Evolutionary conservation across 306 rosid species (phyloP), one percentile per base, ranked within the genome.

Genomic region (Cucurbita pepo): DNA sequence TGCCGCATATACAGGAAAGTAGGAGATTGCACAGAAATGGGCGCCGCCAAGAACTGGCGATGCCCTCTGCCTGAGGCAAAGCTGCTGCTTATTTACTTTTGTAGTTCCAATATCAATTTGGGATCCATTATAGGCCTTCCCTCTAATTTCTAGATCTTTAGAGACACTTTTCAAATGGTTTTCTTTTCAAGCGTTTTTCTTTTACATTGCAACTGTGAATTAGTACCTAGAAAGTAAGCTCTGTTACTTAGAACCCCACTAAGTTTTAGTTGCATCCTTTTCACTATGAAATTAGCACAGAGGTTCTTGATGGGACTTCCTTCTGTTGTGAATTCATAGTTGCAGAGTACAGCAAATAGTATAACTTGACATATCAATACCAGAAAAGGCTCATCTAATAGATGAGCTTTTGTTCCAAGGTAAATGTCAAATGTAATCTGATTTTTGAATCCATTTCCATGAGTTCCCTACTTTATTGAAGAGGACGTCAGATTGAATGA

Each of bases 41-140:
- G 22, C 43, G 56, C 73, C 34, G 43, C 41, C 13, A 67, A 81
- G 95, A 91, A 48, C 77, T 91, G 92, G 92, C 91, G 4, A 67
- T 89, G 81, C 85, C 85, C 86, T 75, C 61, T 94, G 76, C 97
- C 97, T 56, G 95, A 89, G 82, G 97, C 96, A 21, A 94, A 94
- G 96, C 97, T 89, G 65, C 21, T 59, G 4, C n/a, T 55, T 69
- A 19, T 54, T 56, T 73, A 56, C 54, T 37, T 37, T 62, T 62
- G 25, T 38, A 38, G 48, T 62, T 62, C 10, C 25, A 8, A 8
- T 62, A 8, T 62, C 69, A 19, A n/a, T 62, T 8, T 38, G 30
- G 69, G 50, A 62, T 16, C 13, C 30, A 40, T 62, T 62, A 54
- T 54, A 15, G 50, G 50, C 15, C 44, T 41, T 41, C 34, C 10